Evolutionary conservation across 2,329 filamentous ascomycete genomes (phyloP), one percentile per base, ranked within the genome.

Genomic region (Ophiostoma pallidulum): DNA sequence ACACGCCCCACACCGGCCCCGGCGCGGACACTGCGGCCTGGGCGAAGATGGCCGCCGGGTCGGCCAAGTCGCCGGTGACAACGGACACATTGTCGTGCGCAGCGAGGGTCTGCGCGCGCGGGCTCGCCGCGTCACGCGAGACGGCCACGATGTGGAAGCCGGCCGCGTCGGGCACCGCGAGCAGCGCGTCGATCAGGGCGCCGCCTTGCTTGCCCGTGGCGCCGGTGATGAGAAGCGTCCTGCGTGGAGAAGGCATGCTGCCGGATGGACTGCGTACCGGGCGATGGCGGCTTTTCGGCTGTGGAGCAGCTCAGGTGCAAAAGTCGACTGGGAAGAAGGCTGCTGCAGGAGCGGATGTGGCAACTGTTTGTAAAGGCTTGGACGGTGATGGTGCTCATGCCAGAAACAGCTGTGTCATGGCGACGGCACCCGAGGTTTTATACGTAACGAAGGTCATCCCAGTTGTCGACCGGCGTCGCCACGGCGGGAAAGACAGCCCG

Each of bases 61-160:
- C 60, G 50, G 73, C 65, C 16, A 82, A 62, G 49, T 80, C 68
- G 19, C 78, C 77, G 56, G 75, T 59, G 6, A 82, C 65, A 6
- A 82, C 56, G 33, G 70, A 69, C 51, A 81, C 67, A 7, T 66
- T 63, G 10, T 70, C 66, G 45, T 65, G 61, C 18, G 57, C 46
- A 12, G 57, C 56, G 13, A 72, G 68, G 41, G 61, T 63, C 58
- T 70, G 65, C 3, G 68, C 73, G 14, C 64, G 63, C 1, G 60
- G 29, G 1, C 72, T 74, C 14, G 60, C 55, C 3, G 66, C 53
- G 54, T 74, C 69, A 47, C 78, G 73, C 4, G 77, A 80, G 6
- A 82, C 64, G 8, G 77, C 78, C 13, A 75, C 64, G 42, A 80
- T 72, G 12, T 66, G 66, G 24, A 41, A 41, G 24, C 16, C 24